A percentile compares a stretch with the other conserved stretches of the same genome.
Evolutionary conservation across 1,284 basidiomycete genomes (phyloP).

Genomic region (Caloboletus inedulis): DNA sequence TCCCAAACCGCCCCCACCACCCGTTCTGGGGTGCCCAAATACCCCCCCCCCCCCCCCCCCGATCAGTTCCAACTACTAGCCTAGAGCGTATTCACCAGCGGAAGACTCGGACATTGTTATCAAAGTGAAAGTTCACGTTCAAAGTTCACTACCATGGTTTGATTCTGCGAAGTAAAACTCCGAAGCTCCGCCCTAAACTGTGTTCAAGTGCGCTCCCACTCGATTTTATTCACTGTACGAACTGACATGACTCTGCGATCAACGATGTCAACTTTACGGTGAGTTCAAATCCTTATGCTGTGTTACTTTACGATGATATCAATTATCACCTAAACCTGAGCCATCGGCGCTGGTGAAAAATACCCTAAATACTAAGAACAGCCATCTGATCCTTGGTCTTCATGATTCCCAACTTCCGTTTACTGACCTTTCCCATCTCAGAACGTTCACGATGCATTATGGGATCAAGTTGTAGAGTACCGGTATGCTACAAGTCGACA

Average conservation of each 20-base stretch:
- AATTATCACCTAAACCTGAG: slow-evolving; percentile 28
- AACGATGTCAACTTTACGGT: background rate
- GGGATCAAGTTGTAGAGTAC: background rate
- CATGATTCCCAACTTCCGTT: background rate
- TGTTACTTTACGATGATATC: slow-evolving; percentile 21
- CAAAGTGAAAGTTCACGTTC: too few relatives aligned
- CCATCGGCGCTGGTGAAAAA: slow-evolving; percentile 33
- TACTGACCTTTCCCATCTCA: slow-evolving; percentile 16
- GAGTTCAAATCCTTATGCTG: background rate
- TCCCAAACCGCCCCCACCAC: too few relatives aligned
- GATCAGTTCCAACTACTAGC: too few relatives aligned
- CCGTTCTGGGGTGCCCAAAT: too few relatives aligned
- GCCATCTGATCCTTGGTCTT: slow-evolving; percentile 29
- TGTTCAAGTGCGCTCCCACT: too few relatives aligned
- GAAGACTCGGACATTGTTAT: too few relatives aligned
- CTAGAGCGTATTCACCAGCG: too few relatives aligned
- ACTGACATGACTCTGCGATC: background rate
- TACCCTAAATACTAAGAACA: slow-evolving; percentile 31
- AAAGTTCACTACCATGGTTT: too few relatives aligned
- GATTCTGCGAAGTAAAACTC: background rate
- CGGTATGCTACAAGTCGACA: slow-evolving; percentile 1
- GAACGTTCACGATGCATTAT: background rate
- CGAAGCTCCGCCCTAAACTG: slow-evolving; percentile 7
- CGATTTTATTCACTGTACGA: too few relatives aligned
- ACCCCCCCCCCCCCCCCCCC: too few relatives aligned